Evolutionary conservation across 805 yeast species (phyloP).

Genomic region (Teunomyces stri): DNA sequence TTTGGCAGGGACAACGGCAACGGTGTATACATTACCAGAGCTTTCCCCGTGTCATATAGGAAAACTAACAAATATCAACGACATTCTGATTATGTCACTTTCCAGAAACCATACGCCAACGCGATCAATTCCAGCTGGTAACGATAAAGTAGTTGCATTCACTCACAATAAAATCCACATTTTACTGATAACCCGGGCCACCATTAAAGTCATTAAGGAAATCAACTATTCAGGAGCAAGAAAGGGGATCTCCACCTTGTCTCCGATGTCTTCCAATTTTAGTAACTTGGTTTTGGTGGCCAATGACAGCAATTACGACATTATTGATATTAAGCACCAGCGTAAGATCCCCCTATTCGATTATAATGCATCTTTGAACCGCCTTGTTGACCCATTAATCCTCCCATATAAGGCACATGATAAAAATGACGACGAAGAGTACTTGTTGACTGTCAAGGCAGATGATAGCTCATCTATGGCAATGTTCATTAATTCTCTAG

Average conservation of each 20-base stretch:
- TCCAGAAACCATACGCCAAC: background rate
- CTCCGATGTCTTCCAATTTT: conserved; percentile 25
- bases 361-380: conserved; percentile 13
- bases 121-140: conserved; percentile 4
- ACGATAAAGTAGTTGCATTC: conserved; percentile 30
- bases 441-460: conserved; percentile 33
- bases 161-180: conserved; percentile 30
- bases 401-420: conserved; percentile 16
- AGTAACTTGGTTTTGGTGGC: conserved; percentile 34
- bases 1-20: conserved; percentile 23
- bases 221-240: conserved; percentile 29
- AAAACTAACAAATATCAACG: conserved; percentile 33
- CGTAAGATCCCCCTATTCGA: conserved; percentile 36
- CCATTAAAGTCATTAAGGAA: conserved; percentile 31
- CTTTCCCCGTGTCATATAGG: conserved; percentile 36
- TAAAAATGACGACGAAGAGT: conserved; percentile 22
- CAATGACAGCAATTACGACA: conserved; percentile 30
- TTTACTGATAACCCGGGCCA: conserved; percentile 25
- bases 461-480: conserved; percentile 35
- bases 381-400: conserved; percentile 21
- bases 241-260: conserved; percentile 25
- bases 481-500: conserved; percentile 37
- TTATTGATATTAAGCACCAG: conserved; percentile 33
- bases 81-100: conserved; percentile 17
- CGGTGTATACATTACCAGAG: conserved; percentile 35